phyloP scores from a whole-genome alignment of 306 rosid genomes.

The Urtica urens region DNA sequence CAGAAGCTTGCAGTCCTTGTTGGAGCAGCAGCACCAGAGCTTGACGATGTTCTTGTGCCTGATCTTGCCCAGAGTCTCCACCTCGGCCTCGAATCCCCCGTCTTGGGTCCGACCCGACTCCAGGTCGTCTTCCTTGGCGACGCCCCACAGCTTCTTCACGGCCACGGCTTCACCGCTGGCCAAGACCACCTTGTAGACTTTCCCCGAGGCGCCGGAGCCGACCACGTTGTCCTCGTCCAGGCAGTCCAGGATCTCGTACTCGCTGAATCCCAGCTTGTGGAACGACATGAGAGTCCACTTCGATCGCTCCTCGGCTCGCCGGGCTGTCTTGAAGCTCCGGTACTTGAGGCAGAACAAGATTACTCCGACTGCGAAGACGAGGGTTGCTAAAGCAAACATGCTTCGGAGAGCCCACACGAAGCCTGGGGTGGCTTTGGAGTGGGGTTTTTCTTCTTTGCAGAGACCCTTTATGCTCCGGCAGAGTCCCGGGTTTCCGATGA shows the following conservation, averaged over 20 bases:
- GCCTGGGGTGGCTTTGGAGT: too few species aligned
- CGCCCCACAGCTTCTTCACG: constrained; percentile 71
- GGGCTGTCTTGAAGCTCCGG: constrained; percentile 35
- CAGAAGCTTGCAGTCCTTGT: constrained; percentile 69
- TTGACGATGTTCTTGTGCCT: constrained; percentile 95
- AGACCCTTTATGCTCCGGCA: constrained; percentile 50
- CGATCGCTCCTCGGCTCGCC: constrained; percentile 44
- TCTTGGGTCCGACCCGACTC: constrained; percentile 45
- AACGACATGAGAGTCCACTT: constrained; percentile 92
- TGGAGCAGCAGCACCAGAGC: constrained; percentile 90
- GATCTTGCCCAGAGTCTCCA: constrained; percentile 71
- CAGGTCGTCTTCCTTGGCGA: constrained; percentile 31
- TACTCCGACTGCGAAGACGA: constrained; percentile 52
- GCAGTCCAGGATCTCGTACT: constrained; percentile 71
- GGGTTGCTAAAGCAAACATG: constrained; percentile 40
- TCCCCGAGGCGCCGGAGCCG: constrained; percentile 80
- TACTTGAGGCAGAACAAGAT: constrained; percentile 66
- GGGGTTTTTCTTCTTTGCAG: constrained; percentile 33
- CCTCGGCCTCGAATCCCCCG: constrained; percentile 74
- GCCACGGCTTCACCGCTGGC: constrained; percentile 64
- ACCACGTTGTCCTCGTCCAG: constrained; percentile 82
- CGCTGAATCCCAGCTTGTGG: constrained; percentile 80
- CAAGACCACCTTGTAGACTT: constrained; percentile 80
- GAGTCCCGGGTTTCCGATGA: constrained; percentile 70
- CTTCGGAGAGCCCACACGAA: constrained; percentile 54